Evolutionary conservation across 352 stramenopile genomes (phyloP).

Genomic region (Pythium sukuiense): DNA sequence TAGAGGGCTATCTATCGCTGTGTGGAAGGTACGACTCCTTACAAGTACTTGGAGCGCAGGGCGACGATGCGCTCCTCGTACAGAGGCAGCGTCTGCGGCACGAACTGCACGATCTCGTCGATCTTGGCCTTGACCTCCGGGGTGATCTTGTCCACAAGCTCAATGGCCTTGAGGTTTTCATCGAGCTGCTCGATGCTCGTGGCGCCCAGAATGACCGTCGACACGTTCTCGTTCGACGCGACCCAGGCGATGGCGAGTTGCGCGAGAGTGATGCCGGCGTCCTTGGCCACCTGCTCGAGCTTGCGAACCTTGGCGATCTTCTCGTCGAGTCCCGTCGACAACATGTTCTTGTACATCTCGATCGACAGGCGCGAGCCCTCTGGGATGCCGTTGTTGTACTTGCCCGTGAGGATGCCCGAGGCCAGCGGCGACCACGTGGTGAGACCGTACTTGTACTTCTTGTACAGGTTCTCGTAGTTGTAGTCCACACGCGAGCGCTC

Average conservation of each 20-base stretch:
- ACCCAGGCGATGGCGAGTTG: slow-evolving; percentile 60
- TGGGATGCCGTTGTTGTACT: slow-evolving; percentile 81
- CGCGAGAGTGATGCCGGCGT: slow-evolving; percentile 59
- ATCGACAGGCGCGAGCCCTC: slow-evolving; percentile 64
- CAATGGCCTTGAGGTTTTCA: slow-evolving; percentile 49
- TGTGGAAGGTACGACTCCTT: not conserved
- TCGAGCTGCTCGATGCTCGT: slow-evolving; percentile 52
- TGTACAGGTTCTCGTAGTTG: slow-evolving; percentile 72
- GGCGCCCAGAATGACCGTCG: slow-evolving; percentile 51
- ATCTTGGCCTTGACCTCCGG: slow-evolving; percentile 49
- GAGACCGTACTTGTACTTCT: slow-evolving; percentile 71
- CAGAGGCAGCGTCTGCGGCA: slow-evolving; percentile 30
- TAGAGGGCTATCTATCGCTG: no score
- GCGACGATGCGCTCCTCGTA: slow-evolving; percentile 25
- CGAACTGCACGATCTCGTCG: slow-evolving; percentile 42
- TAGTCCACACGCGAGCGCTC: slow-evolving; percentile 68
- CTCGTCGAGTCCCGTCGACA: slow-evolving; percentile 51
- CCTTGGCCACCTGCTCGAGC: slow-evolving; percentile 54
- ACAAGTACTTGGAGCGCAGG: slow-evolving; percentile 27
- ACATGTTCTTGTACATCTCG: slow-evolving; percentile 46
- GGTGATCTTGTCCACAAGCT: slow-evolving; percentile 43
- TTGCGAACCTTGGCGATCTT: slow-evolving; percentile 46
- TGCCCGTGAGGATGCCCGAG: slow-evolving; percentile 71
- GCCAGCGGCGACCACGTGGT: slow-evolving; percentile 76
- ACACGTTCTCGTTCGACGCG: slow-evolving; percentile 52